phyloP scores from a whole-genome alignment of 352 stramenopile species.

The Elongisporangium anandrum region DNA sequence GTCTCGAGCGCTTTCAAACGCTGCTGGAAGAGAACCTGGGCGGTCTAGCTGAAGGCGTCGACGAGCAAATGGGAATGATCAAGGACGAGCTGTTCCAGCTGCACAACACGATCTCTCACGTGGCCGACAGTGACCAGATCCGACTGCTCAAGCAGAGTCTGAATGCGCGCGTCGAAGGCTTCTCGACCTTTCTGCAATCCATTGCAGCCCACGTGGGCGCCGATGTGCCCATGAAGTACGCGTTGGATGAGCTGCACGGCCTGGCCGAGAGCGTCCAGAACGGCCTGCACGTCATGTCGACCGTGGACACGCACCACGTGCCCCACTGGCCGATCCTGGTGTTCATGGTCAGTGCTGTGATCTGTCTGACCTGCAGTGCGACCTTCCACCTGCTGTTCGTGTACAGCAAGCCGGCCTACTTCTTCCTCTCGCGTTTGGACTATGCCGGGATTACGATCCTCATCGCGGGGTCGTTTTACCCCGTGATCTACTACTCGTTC shows the following conservation, averaged over 20 bases:
- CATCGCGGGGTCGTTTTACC: conserved; percentile 83
- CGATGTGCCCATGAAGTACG: conserved; percentile 72
- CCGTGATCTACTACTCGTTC: conserved; percentile 88
- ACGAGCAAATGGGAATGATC: conserved; percentile 64
- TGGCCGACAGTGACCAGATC: conserved; percentile 52
- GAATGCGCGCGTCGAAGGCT: conserved; percentile 49
- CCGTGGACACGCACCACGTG: conserved; percentile 64
- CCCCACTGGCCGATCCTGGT: conserved; percentile 82
- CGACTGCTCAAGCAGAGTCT: conserved; percentile 53
- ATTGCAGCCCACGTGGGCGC: conserved; percentile 69
- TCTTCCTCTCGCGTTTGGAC: conserved; percentile 77
- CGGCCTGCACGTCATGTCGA: conserved; percentile 70
- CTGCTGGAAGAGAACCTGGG: conserved; percentile 71
- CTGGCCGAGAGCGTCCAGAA: conserved; percentile 78
- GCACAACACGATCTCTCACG: conserved; percentile 42
- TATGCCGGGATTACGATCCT: conserved; percentile 86
- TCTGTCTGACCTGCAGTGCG: conserved; percentile 78
- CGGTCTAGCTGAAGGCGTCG: conserved; percentile 59
- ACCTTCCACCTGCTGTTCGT: conserved; percentile 86
- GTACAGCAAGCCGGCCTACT: conserved; percentile 64
- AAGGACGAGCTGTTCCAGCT: conserved; percentile 53
- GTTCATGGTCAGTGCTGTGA: conserved; percentile 79
- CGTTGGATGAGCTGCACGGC: conserved; percentile 65
- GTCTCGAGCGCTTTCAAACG: conserved; percentile 71
- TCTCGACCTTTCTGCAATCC: conserved; percentile 66